phyloP scores from a whole-genome alignment of 768 basidiomycete species.

The Boletus subcaerulescens region DNA sequence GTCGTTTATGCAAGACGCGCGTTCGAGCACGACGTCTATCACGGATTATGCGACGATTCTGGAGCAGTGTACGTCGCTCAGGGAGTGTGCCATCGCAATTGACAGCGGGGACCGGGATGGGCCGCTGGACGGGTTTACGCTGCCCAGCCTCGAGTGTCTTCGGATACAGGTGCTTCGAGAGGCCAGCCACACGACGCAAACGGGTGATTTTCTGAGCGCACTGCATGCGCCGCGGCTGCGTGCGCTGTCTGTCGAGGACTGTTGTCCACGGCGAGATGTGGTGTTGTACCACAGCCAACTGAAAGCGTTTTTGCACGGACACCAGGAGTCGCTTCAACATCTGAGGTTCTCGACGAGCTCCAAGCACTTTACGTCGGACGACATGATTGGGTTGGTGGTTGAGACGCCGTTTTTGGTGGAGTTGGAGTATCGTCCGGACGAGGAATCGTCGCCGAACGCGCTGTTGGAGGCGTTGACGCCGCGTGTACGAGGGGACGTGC shows the following conservation, averaged over 20 bases:
- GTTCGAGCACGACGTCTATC: conserved; percentile 18
- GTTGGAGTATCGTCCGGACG: conserved; percentile 24
- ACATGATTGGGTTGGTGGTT: conserved; percentile 13
- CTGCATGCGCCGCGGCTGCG: conserved; percentile 17
- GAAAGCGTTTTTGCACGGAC: conserved; percentile 13
- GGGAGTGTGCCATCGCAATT: conserved; percentile 19
- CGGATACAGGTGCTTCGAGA: conserved; percentile 16
- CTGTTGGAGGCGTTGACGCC: conserved; percentile 25
- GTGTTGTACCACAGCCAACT: conserved; percentile 13
- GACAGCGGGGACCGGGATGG: conserved; percentile 5
- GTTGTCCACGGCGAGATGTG: conserved; percentile 10
- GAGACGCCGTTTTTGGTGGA: conserved; percentile 20
- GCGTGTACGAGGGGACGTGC: background rate
- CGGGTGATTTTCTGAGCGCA: conserved; percentile 12
- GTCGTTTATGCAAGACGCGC: conserved; percentile 25
- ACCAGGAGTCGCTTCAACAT: conserved; percentile 9
- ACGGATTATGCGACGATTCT: conserved; percentile 19
- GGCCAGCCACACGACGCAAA: conserved; percentile 17
- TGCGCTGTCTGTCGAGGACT: conserved; percentile 18
- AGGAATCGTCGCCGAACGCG: conserved; percentile 15
- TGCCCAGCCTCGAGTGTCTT: conserved; percentile 19
- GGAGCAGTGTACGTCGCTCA: conserved; percentile 21
- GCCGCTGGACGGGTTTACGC: conserved; percentile 9
- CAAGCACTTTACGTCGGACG: conserved; percentile 13
- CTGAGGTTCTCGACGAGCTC: conserved; percentile 20